Evolutionary conservation across 2,329 filamentous ascomycete species (phyloP), one percentile per base, ranked within the genome.

Genomic region (Phoma herbarum): DNA sequence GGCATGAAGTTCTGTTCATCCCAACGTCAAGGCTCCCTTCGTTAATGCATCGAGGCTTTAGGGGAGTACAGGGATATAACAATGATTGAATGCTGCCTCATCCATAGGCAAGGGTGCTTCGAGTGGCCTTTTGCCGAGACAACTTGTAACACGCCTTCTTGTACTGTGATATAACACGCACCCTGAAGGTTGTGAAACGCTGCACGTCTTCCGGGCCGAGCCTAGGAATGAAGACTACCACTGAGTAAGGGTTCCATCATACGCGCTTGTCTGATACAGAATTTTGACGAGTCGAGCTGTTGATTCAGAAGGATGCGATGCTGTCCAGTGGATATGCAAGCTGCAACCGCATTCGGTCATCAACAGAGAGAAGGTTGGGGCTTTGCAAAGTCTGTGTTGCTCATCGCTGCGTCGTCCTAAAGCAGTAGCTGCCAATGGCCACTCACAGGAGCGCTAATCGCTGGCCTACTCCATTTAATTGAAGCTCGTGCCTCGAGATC

Each of bases 151-250:
- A 59, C 46, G 39, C 55, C 44, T 37, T 33, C 22, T 46, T 52
- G 37, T 26, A 31, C 28, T 16, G 41, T 41, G 44, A 41, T 46
- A 41, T 45, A 25, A 28, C 18, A 33, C 39, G 37, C 49, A 33
- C 50, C 35, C 39, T 53, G 31, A 25, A 33, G 41, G n/a, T 22
- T 42, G 51, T 54, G 51, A 23, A 50, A 59, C 46, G 22, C 50
- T 50, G 39, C 41, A 53, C 39, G 5, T 44, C 45, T 11, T 41
- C 56, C 45, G 45, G 50, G 31, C 44, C 37, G 56, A 46, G 50
- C 46, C 56, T 50, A 53, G 49, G 50, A 58, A 53, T 53, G 50
- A 47, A 45, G 41, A 33, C 18, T 26, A 23, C 37, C 20, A 23
- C 31, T 45, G 10, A 5, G 3, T 18, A 29, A 12, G 26, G 12